Evolutionary conservation across 768 basidiomycete species (phyloP), one percentile per base, ranked within the genome.

Genomic region (Ephemerocybe angulata): DNA sequence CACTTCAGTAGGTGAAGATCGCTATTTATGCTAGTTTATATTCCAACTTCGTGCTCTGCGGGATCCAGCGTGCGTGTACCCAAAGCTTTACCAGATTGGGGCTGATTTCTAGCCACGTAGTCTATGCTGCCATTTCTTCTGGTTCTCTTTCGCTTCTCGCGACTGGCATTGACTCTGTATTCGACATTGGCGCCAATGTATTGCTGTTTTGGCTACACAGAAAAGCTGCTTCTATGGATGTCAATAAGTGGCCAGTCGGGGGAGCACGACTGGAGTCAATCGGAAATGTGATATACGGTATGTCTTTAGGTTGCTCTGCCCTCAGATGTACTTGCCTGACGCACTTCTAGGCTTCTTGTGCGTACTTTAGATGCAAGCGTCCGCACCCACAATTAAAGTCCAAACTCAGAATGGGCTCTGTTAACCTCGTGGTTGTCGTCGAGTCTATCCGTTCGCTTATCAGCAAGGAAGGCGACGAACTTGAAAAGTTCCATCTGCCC

Each of bases 81-180:
- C 38, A 17, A n/a, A n/a, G n/a, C n/a, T n/a, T n/a, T n/a, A n/a
- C n/a, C n/a, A n/a, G n/a, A n/a, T n/a, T n/a, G n/a, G n/a, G n/a
- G n/a, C n/a, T n/a, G n/a, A n/a, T n/a, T n/a, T n/a, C n/a, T n/a
- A n/a, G n/a, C n/a, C n/a, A n/a, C 27, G 8, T 60, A 93, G 90
- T 99, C 62, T 99, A 98, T 66, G 96, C 91, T 12, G 96, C 97
- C 12, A 78, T 91, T 50, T 89, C 90, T 1, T 87, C 92, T 1
- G 58, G 81, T 3, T 96, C 93, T 0, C 74, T 98, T 4, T 92
- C 93, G 3, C 76, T 98, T 48, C 80, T 98, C 56, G 93, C 93
- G 11, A 96, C 93, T 1, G 88, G 81, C 8, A 88, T 95, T 64
- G 96, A 98, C 66, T 85, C 94, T 12, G 75, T 90, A 15, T 91